Evolutionary conservation across 2,329 filamentous ascomycete species (phyloP), one percentile per base, ranked within the genome.

Genomic region (Paracorniculantispora psalliotae): DNA sequence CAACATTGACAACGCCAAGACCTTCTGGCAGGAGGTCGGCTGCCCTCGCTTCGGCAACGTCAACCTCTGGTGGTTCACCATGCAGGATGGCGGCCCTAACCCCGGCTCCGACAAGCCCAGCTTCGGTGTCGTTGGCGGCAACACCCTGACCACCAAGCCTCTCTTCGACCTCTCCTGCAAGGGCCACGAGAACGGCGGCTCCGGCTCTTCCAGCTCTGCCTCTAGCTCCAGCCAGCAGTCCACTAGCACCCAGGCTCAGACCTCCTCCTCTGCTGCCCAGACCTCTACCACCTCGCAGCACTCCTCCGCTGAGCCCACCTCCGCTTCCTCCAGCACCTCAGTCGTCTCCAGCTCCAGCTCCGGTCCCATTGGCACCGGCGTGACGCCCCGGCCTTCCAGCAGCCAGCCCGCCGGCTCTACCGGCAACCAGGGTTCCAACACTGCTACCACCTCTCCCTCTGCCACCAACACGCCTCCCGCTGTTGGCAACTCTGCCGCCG

Each of bases 1-100:
- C 6, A 86, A 79, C 37, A 63, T 76, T 33, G 76, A 80, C 56
- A 92, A 93, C 69, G 90, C 92, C 46, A 80, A 90, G 77, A 81
- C 74, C n/a, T 96, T 85, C 81, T 96, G 90, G 89, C 80, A 90
- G 66, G 77, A 88, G 48, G 88, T 93, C 55, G 89, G 86, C 55
- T 96, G 91, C 80, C 77, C 82, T 58, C 73, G 87, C 61, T 85
- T 91, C 62, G 84, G 81, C 67, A 80, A 79, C 53, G 77, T 76
- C 66, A 87, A 87, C 69, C 81, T 85, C 61, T 93, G 86, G 83
- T 93, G 89, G 87, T 91, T 87, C 77, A 90, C 84, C 53, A 81
- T 92, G 26, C 84, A 89, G 69, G 89, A 93, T 65, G 78, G 83
- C 46, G 77, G 76, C 43, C 81, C 81, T 19, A 51, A n/a, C 81